Base-by-base conservation (phyloP, 225 moss, liverwort and hornwort genomes). In the Sphagnum contortum region DNA sequence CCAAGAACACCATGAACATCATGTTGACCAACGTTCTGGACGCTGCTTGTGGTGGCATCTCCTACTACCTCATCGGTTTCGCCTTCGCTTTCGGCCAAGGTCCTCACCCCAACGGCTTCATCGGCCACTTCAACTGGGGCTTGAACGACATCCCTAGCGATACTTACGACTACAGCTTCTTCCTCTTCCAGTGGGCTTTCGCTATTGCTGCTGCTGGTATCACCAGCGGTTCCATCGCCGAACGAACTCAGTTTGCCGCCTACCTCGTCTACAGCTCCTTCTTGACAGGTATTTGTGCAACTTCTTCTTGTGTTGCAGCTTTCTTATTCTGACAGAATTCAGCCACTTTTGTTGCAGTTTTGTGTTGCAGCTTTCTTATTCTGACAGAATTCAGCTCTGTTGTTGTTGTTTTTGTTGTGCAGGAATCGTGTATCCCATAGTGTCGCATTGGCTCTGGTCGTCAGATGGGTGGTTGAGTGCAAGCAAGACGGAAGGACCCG, bases 1-100 rank as follows among this genome's bases (percentile, higher is more conserved):
- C 94, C 0, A 94, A 94, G 79, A 94, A 94, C 71, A 86, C 94
- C 9, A 89, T 89, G 85, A 94, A 94, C 61, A 94, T 94, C 54
- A 89, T 94, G 86, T 76, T 94, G 68, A 94, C 94, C 8, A 94
- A 94, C 10, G 81, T 94, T 3, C 65, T 94, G 61, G 94, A 94
- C 63, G 94, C 94, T 0, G 91, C 91, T 2, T 86, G 85, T n/a
- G 91, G 94, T 2, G 94, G 89, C 0, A 62, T 94, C 44, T 91
- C 94, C 8, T 94, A 89, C 59, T 94, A 94, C 76, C 50, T 94
- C 58, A 86, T 94, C 61, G 94, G 94, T 0, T 94, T 72, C 45
- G 91, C 87, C 3, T 94, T 94, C 73, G 94, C 94, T 4, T 94
- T 86, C 71, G 94, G 94, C 2, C 48, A 66, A 3, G 49, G 84